Conservation (phyloP, 345 rosid genomes). For the Sapria himalayana region DNA sequence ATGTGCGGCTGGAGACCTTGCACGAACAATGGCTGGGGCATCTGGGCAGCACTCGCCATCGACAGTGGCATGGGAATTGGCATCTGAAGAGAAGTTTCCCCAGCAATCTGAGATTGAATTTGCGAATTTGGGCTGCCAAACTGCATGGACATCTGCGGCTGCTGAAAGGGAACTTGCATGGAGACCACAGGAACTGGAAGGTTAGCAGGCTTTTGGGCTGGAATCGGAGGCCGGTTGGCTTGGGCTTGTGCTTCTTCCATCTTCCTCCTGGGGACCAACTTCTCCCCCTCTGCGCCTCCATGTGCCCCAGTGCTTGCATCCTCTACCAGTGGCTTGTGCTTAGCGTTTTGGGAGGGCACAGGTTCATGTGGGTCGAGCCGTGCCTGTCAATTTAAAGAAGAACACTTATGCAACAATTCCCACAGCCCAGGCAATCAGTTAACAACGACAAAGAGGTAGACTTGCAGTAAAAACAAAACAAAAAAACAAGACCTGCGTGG, state of each 20-base stretch:
- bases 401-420: background rate
- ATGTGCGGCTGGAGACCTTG: slow-evolving; percentile 42
- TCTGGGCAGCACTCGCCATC: slow-evolving; percentile 46
- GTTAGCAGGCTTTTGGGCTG: slow-evolving; percentile 34
- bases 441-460: too few species aligned
- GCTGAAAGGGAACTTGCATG: slow-evolving; percentile 54
- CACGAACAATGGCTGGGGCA: slow-evolving; percentile 51
- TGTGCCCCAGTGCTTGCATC: slow-evolving; percentile 25
- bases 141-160: slow-evolving; percentile 41
- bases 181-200: slow-evolving; percentile 37
- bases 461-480: background rate
- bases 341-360: slow-evolving; percentile 35
- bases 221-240: slow-evolving; percentile 22
- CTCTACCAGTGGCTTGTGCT: slow-evolving; percentile 28
- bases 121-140: slow-evolving; percentile 53
- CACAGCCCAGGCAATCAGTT: too few species aligned
- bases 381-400: slow-evolving; percentile 32
- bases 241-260: slow-evolving; percentile 37
- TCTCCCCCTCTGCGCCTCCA: slow-evolving; percentile 22
- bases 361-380: slow-evolving; percentile 34
- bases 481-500: background rate
- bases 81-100: slow-evolving; percentile 42
- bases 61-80: slow-evolving; percentile 47
- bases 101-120: slow-evolving; percentile 51
- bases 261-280: slow-evolving; percentile 22